phyloP scores from a whole-genome alignment of 345 rosid species.

The Dipteronia dyeriana region DNA sequence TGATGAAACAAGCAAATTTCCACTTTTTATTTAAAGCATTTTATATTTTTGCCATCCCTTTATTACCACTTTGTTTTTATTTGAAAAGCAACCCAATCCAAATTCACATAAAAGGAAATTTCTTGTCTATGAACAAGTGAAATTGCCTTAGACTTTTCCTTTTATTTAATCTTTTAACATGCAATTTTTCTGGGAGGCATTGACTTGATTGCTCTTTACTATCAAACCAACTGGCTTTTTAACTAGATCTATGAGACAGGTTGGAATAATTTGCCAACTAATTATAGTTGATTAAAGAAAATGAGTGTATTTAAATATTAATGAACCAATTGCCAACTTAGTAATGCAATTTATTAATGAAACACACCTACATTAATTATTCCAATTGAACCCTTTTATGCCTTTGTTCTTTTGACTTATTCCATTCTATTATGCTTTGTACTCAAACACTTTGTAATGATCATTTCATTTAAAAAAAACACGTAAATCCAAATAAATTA shows the following conservation, averaged over 20 bases:
- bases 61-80: background rate
- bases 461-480: background rate
- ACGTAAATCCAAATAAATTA: background rate
- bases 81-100: too few relatives aligned
- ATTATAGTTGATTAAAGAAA: background rate
- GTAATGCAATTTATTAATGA: background rate
- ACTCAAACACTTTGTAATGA: background rate
- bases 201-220: background rate
- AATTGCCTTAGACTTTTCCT: slow-evolving; percentile 13
- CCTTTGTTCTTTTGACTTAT: background rate
- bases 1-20: slow-evolving; percentile 2
- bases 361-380: background rate
- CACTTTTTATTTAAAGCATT: background rate
- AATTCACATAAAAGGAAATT: too few relatives aligned
- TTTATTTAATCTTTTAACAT: background rate
- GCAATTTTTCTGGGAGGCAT: slow-evolving; percentile 8
- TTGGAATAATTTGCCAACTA: slow-evolving; percentile 5
- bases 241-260: background rate
- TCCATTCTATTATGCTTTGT: background rate
- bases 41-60: background rate
- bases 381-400: background rate
- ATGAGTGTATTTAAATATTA: background rate
- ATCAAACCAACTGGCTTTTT: too few relatives aligned
- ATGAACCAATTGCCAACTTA: background rate
- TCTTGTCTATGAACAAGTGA: background rate